Percentiles rank a stretch among this genome's conserved stretches.
phyloP scores from a whole-genome alignment of 805 yeast species.

The Saccharomycopsis synnaedendra region DNA sequence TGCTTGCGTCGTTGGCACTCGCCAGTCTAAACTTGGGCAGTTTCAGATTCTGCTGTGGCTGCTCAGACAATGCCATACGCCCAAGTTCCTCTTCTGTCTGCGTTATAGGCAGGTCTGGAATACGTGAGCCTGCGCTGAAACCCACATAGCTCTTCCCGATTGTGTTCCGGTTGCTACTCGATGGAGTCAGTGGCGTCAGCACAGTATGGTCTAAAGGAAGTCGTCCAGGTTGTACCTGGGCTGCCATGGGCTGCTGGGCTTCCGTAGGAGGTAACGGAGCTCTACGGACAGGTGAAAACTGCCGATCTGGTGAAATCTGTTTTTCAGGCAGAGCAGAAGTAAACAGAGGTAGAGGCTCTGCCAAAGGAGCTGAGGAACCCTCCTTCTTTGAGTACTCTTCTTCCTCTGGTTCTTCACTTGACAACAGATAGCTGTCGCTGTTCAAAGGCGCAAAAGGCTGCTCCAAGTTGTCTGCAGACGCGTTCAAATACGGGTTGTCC shows the following conservation, averaged over 20 bases:
- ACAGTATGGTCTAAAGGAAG: not conserved
- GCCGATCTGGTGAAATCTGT: slow-evolving; percentile 13
- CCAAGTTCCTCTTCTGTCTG: slow-evolving; percentile 6
- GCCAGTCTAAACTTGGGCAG: slow-evolving; percentile 11
- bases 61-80: slow-evolving; percentile 1
- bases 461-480: slow-evolving; percentile 10
- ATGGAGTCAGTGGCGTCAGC: not conserved
- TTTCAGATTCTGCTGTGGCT: not conserved
- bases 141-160: not conserved
- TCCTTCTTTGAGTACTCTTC: too few relatives aligned
- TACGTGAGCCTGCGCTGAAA: slow-evolving; percentile 9
- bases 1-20: slow-evolving; percentile 11
- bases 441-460: too few relatives aligned
- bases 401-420: not conserved
- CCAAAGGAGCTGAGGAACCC: too few relatives aligned
- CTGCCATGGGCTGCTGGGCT: too few relatives aligned
- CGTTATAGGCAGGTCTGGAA: slow-evolving; percentile 8
- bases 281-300: slow-evolving; percentile 56
- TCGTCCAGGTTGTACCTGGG: too few relatives aligned
- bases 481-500: slow-evolving; percentile 16
- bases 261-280: slow-evolving; percentile 56
- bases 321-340: too few relatives aligned
- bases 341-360: too few relatives aligned
- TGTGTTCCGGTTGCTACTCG: not conserved
- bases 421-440: not conserved